A percentile compares a stretch with the other conserved stretches of the same genome.
These are phyloP conservation scores for Pyrus hybrid DNA, from an alignment of 331 rosid species.

Conservation along the genomic window DNA sequence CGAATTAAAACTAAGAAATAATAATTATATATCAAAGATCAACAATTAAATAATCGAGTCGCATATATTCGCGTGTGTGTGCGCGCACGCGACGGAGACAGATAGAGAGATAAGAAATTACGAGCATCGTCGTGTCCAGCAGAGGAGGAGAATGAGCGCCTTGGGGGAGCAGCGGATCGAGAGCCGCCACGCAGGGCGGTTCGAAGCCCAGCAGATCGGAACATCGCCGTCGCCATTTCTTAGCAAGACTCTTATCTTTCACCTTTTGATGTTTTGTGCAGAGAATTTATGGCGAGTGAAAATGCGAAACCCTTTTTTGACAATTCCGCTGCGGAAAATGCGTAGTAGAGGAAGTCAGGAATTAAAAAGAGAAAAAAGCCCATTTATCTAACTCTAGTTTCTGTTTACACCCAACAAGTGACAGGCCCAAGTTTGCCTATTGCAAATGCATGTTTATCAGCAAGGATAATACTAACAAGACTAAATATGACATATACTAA, in stretches of 20 bases:
- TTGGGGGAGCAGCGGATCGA: constrained; percentile 38
- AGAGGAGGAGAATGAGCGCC: constrained; percentile 60
- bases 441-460: background rate
- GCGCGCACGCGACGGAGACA: background rate
- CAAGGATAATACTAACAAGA: too few relatives aligned
- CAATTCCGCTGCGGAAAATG: background rate
- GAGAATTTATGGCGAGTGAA: background rate
- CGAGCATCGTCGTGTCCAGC: constrained; percentile 73
- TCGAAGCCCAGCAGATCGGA: constrained; percentile 75
- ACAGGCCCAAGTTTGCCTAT: background rate
- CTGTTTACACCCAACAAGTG: background rate
- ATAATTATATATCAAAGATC: background rate
- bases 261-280: too few relatives aligned
- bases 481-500: too few relatives aligned
- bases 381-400: background rate
- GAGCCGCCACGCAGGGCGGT: constrained; percentile 49
- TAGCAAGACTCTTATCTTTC: background rate
- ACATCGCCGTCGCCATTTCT: constrained; percentile 63
- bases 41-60: background rate
- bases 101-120: constrained; percentile 22
- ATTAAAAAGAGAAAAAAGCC: background rate
- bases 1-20: background rate
- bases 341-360: background rate
- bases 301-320: background rate
- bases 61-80: background rate